Percentiles rank a stretch among this genome's conserved stretches.
These are phyloP conservation scores for Fusarium bactridioides DNA, from an alignment of 2,329 filamentous ascomycete species.

Conservation along the genomic window DNA sequence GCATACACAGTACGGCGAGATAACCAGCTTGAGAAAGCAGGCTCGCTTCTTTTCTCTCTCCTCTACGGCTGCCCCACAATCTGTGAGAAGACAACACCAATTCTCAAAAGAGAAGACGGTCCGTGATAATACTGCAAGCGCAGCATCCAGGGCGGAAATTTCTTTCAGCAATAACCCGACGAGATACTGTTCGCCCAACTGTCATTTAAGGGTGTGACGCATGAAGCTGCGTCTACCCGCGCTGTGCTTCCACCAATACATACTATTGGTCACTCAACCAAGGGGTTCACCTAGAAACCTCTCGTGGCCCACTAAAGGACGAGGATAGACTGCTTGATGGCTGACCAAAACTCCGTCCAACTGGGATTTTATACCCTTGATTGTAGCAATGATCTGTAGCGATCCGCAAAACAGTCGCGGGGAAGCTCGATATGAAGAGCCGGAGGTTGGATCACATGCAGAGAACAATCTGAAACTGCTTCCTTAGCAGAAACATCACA, in stretches of 20 bases:
- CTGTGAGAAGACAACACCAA: not conserved
- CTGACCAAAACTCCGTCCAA: constrained; percentile 24
- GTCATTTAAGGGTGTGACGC: constrained; percentile 38
- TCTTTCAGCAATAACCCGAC: constrained; percentile 32
- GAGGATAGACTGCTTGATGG: constrained; percentile 7
- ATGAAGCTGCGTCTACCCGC: constrained; percentile 22
- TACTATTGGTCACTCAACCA: constrained; percentile 26
- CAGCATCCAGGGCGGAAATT: constrained; percentile 34
- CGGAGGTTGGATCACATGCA: constrained; percentile 22
- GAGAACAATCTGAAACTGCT: constrained; percentile 25
- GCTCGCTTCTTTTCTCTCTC: constrained; percentile 9
- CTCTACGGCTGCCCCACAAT: constrained; percentile 11
- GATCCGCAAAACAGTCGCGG: constrained; percentile 20
- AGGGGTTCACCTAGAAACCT: constrained; percentile 16
- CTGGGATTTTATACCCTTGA: constrained; percentile 4
- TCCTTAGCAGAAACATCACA: constrained; percentile 29
- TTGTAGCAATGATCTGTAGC: constrained; percentile 19
- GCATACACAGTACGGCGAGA: constrained; percentile 6
- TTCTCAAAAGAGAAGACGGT: constrained; percentile 6
- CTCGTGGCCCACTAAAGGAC: constrained; percentile 19
- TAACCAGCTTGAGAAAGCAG: constrained; percentile 11
- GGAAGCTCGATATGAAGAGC: constrained; percentile 22
- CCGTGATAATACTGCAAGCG: constrained; percentile 17
- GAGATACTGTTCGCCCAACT: constrained; percentile 33
- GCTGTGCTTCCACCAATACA: constrained; percentile 14